These are phyloP conservation scores for Pleurotus tuber-regium DNA, from an alignment of 768 basidiomycete genomes.

Conservation along the genomic window DNA sequence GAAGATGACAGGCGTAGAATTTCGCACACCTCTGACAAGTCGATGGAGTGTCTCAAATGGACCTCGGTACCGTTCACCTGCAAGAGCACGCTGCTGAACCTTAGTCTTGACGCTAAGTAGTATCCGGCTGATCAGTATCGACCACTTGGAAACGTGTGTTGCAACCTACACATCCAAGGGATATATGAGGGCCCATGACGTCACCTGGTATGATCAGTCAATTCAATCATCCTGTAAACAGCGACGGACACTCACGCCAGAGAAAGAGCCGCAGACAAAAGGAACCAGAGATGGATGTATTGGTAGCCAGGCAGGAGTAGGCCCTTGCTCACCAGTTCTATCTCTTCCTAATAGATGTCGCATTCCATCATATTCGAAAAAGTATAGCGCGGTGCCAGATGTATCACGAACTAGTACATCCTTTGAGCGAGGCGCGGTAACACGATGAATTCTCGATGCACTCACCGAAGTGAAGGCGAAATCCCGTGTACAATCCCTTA, in stretches of 20 bases:
- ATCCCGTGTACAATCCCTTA: conserved; percentile 76
- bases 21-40: conserved; percentile 67
- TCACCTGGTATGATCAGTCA: conserved; percentile 37
- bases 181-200: conserved; percentile 89
- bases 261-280: conserved; percentile 86
- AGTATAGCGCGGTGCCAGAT: conserved; percentile 86
- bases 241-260: conserved; percentile 56
- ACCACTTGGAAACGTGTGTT: conserved; percentile 7
- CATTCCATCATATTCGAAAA: conserved; percentile 92
- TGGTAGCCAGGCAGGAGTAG: conserved; percentile 83
- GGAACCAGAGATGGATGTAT: conserved; percentile 78
- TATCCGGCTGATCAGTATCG: conserved; percentile 11
- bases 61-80: conserved; percentile 71
- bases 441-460: conserved; percentile 7
- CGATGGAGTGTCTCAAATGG: conserved; percentile 72
- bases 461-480: conserved; percentile 82
- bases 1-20: neutral
- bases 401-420: conserved; percentile 79
- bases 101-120: conserved; percentile 81
- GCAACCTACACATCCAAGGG: conserved; percentile 83
- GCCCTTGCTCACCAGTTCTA: conserved; percentile 76
- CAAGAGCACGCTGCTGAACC: conserved; percentile 88
- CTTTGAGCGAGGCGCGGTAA: conserved; percentile 4
- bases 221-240: conserved; percentile 39
- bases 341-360: conserved; percentile 80